A percentile compares a stretch with the other conserved stretches of the same genome.
Conservation (phyloP, 2,329 filamentous ascomycete genomes). For the Colletotrichum trifolii region DNA sequence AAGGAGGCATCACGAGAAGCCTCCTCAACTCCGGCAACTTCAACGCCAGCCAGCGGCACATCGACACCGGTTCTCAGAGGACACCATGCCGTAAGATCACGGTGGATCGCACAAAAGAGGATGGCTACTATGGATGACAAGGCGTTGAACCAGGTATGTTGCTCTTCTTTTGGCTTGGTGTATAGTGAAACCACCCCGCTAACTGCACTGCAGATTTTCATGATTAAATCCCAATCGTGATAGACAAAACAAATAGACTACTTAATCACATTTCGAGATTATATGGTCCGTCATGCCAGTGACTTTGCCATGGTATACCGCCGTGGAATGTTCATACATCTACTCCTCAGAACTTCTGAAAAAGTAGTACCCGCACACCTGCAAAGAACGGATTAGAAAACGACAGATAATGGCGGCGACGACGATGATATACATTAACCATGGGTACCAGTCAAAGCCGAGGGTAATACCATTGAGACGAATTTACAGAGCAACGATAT, state of each 20-base stretch:
- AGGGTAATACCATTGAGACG: too few species aligned
- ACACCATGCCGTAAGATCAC: constrained; percentile 79
- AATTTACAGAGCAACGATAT: too few species aligned
- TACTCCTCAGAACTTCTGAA: too few species aligned
- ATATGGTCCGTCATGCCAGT: too few species aligned
- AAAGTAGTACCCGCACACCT: too few species aligned
- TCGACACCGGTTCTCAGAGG: constrained; percentile 60
- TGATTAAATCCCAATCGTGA: constrained; percentile 63
- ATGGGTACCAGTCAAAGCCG: too few species aligned
- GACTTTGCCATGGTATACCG: too few species aligned
- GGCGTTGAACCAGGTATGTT: constrained; percentile 83
- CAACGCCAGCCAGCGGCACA: constrained; percentile 55
- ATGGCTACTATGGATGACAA: constrained; percentile 83
- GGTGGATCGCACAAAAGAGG: constrained; percentile 90
- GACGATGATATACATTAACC: too few species aligned
- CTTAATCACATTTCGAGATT: constrained; percentile 4
- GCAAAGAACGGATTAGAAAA: too few species aligned
- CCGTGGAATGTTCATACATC: too few species aligned
- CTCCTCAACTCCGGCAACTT: constrained; percentile 45
- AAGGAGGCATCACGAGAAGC: constrained; percentile 43
- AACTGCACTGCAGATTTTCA: constrained; percentile 67
- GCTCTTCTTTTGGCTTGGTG: neutral
- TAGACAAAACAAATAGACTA: constrained; percentile 8
- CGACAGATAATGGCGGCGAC: too few species aligned
- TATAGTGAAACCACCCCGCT: constrained; percentile 27